Evolutionary conservation across 345 rosid genomes (phyloP), one percentile per base, ranked within the genome.

Genomic region (Excoecaria agallocha): DNA sequence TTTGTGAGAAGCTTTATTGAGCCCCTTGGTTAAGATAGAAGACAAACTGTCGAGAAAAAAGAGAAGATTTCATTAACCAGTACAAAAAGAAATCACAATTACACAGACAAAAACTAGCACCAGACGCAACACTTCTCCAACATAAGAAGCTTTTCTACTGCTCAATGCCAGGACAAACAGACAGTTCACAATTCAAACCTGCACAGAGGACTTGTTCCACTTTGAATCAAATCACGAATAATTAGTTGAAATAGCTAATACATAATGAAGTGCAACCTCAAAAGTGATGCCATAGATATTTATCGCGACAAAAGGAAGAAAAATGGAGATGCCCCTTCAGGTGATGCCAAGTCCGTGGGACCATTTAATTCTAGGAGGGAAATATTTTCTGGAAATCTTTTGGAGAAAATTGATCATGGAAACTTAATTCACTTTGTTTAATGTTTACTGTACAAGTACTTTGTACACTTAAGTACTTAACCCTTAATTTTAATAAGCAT

Each of bases 1-100:
- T 76, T 80, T 82, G 50, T 68, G 74, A 76, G 79, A 46, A 37
- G 78, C 74, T 70, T 73, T 84, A 51, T 91, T 87, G 30, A 78
- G 86, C 52, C 86, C 86, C 75, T 85, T 85, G 22, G 87, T 79
- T 76, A 79, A 74, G 38, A 76, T 19, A 20, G 81, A 54, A 2
- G 78, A 68, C 20, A 79, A 74, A 73, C 90, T 88, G 78, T 38
- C 4, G 63, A 66, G 22, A 74, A 56, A 6, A 13, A 78, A 13
- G 48, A 51, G 66, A 35, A 15, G 12, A 56, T 22, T 41, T 25
- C 41, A 24, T 60, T 30, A 46, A 72, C 19, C 16, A 52, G 39
- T 9, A 48, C 37, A 48, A 37, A 57, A 60, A 38, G 15, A 51
- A 60, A 15, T 13, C 38, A 30, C 9, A 13, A 8, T 2, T 60